Base-by-base conservation (phyloP, 495 filamentous ascomycete genomes). In the Cercophora newfieldiana region DNA sequence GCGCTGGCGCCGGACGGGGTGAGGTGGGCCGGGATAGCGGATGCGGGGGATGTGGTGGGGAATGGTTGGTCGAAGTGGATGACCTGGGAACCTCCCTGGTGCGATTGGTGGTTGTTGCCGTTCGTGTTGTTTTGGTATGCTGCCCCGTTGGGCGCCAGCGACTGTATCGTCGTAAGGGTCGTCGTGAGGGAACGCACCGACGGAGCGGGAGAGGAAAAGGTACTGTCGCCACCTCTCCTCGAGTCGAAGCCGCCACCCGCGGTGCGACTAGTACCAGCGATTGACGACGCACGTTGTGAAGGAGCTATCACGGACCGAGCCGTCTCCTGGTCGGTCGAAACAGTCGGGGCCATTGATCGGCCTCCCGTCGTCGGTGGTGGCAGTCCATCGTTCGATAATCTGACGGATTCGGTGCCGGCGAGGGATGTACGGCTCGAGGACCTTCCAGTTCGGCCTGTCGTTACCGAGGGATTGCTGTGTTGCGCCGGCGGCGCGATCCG, bases 151-250 rank as follows among this genome's bases (percentile, higher is more conserved):
- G 89, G 88, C 14, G 90, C 88, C 30, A 89, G 81, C 3, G 95
- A 98, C 75, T 99, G 95, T 55, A 98, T 94, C 0, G 95, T 99
- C 0, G 95, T 99, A 58, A 99, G 84, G 3, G 95, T 98, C 0
- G 95, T 99, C 1, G 95, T 93, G 56, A 99, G 82, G 0, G 94
- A 97, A 60, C 90, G 91, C 26, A 95, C 88, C 4, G 94, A 97
- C 3, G 93, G 94, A 10, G 92, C 90, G 4, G 94, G 95, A 0
- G 95, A 97, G 7, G 94, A 97, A 75, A 97, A 98, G 8, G 91
- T 95, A 83, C 92, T 94, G 70, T 87, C 91, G 19, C 89, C 90
- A 59, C 91, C 92, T 53, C 87, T 84, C 49, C 83, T 85, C 3
- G 86, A 86, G 63, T 89, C 88, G 51, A 90, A 69, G 8, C 84